Conservation (phyloP, 2,329 filamentous ascomycete species). For the Epicoccum nigrum region DNA sequence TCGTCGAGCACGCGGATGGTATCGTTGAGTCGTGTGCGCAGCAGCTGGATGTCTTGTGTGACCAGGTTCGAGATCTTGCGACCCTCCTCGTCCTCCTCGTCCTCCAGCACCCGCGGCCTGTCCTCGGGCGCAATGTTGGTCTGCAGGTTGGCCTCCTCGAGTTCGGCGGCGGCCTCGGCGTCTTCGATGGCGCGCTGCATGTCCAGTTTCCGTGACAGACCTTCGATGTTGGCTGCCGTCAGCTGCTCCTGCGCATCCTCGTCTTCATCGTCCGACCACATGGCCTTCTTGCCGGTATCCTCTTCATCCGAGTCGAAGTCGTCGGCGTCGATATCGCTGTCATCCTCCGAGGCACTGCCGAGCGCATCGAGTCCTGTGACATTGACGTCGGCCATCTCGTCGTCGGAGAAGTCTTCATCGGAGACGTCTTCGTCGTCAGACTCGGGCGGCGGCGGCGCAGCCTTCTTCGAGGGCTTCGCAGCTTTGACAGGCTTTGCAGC, state of each 20-base stretch:
- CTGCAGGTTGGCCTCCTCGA: constrained; percentile 84
- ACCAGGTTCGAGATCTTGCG: constrained; percentile 68
- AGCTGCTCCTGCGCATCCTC: constrained; percentile 87
- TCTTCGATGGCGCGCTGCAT: constrained; percentile 76
- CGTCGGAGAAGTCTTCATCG: constrained; percentile 29
- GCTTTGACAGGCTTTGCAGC: constrained; percentile 30
- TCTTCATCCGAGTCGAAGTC: constrained; percentile 63
- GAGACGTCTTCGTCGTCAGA: constrained; percentile 44
- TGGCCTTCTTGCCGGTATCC: constrained; percentile 57
- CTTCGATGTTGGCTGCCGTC: constrained; percentile 94
- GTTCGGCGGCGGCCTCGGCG: constrained; percentile 81
- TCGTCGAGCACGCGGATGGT: constrained; percentile 90
- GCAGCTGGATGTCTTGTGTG: constrained; percentile 80
- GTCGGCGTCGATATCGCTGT: constrained; percentile 47
- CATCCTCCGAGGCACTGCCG: constrained; percentile 46
- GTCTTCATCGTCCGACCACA: constrained; percentile 98
- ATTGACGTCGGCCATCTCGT: constrained; percentile 47
- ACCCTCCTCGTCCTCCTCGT: constrained; percentile 64
- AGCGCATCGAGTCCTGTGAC: constrained; percentile 49
- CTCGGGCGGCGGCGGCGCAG: constrained; percentile 36
- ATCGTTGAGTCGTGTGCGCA: constrained; percentile 89
- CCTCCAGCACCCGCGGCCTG: constrained; percentile 68
- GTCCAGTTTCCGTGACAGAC: constrained; percentile 85
- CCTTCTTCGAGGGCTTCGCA: constrained; percentile 43
- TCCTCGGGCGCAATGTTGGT: constrained; percentile 86